phyloP scores from a whole-genome alignment of 768 basidiomycete genomes.

The Boletus tomentosulus region DNA sequence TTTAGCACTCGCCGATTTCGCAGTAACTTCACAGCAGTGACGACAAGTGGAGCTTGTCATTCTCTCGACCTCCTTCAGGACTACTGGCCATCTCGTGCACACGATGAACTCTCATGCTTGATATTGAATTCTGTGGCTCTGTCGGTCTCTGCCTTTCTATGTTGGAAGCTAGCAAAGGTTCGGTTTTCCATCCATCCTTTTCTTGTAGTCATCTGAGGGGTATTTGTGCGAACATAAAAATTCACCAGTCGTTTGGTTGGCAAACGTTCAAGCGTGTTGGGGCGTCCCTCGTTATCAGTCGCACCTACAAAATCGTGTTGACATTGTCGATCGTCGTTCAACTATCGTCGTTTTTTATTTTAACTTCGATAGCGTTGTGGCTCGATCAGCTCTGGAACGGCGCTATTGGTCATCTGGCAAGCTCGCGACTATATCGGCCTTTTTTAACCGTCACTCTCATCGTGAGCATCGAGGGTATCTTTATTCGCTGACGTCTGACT shows the following conservation, averaged over 20 bases:
- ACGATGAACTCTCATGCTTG: slow-evolving; percentile 62
- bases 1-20: slow-evolving; percentile 56
- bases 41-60: slow-evolving; percentile 62
- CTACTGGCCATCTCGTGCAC: slow-evolving; percentile 61
- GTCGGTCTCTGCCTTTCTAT: slow-evolving; percentile 57
- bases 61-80: slow-evolving; percentile 49
- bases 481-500: not conserved
- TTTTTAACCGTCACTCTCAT: slow-evolving; percentile 52
- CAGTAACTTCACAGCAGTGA: slow-evolving; percentile 49
- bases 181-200: not conserved
- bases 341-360: slow-evolving; percentile 75
- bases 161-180: slow-evolving; percentile 75
- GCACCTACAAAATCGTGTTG: slow-evolving; percentile 69
- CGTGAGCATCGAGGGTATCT: slow-evolving; percentile 40
- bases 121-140: slow-evolving; percentile 59
- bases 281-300: slow-evolving; percentile 68
- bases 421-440: slow-evolving; percentile 48
- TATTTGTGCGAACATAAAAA: not conserved
- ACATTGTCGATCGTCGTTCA: slow-evolving; percentile 69
- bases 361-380: slow-evolving; percentile 67
- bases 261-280: slow-evolving; percentile 86
- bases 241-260: slow-evolving; percentile 66
- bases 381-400: slow-evolving; percentile 72
- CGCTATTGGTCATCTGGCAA: slow-evolving; percentile 51
- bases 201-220: not conserved